phyloP scores from a whole-genome alignment of 1,139 yeast genomes.

The Candida labiduridarum region DNA sequence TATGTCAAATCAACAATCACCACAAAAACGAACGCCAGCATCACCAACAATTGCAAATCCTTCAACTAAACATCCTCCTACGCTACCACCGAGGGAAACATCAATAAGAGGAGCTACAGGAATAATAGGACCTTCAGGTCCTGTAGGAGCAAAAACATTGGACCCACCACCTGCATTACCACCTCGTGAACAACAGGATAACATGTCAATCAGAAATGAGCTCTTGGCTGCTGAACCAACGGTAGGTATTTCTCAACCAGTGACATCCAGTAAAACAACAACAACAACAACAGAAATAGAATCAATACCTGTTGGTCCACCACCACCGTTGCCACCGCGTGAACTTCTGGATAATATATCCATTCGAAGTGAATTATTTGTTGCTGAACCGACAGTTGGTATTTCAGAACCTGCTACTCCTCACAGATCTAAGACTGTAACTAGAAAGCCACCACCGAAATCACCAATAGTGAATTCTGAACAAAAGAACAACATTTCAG shows the following conservation, averaged over 20 bases:
- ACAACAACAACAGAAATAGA: not conserved
- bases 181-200: too few relatives aligned
- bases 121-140: too few relatives aligned
- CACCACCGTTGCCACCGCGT: conserved; percentile 5
- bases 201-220: too few relatives aligned
- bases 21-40: not conserved
- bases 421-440: conserved; percentile 6
- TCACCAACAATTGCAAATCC: not conserved
- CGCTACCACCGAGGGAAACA: not conserved
- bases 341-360: conserved; percentile 8
- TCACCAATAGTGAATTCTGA: conserved; percentile 9
- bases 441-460: conserved; percentile 15
- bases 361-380: conserved; percentile 12
- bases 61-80: not conserved
- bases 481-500: not conserved
- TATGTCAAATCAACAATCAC: not conserved
- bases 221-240: too few relatives aligned
- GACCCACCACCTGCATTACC: too few relatives aligned
- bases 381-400: conserved; percentile 17
- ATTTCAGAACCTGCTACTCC: conserved; percentile 15
- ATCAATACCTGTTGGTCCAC: not conserved
- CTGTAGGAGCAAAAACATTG: too few relatives aligned
- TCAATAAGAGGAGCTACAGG: not conserved
- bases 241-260: too few relatives aligned
- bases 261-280: not conserved